Percentiles rank a stretch among this genome's conserved stretches.
phyloP scores from a whole-genome alignment of 805 yeast species.

The Torulaspora quercuum region DNA sequence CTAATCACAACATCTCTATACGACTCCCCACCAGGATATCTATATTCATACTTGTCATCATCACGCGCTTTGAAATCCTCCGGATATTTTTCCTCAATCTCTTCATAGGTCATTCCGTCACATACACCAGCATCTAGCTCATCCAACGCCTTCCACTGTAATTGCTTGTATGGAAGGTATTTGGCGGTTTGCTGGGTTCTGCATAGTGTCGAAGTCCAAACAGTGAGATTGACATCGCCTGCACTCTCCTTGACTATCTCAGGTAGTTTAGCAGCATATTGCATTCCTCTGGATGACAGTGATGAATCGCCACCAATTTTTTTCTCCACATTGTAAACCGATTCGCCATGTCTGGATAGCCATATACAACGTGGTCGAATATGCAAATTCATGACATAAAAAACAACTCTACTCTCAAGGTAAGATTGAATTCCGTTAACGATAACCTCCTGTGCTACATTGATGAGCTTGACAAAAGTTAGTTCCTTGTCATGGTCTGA shows the following conservation, averaged over 20 bases:
- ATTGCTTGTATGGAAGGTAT: conserved; percentile 70
- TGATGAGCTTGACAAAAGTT: conserved; percentile 83
- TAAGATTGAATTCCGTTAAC: conserved; percentile 85
- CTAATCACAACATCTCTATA: conserved; percentile 93
- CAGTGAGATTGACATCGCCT: conserved; percentile 66
- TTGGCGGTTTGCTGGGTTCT: conserved; percentile 93
- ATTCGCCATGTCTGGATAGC: conserved; percentile 95
- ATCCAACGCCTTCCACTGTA: conserved; percentile 95
- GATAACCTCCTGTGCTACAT: conserved; percentile 83
- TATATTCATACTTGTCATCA: conserved; percentile 90
- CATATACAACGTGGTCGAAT: conserved; percentile 89
- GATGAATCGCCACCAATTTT: conserved; percentile 95
- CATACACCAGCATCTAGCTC: conserved; percentile 97
- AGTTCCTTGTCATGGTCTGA: conserved; percentile 54
- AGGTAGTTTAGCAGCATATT: conserved; percentile 80
- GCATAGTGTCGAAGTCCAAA: conserved; percentile 91
- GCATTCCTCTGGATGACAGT: conserved; percentile 76
- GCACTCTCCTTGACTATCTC: conserved; percentile 60
- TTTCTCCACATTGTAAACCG: conserved; percentile 86
- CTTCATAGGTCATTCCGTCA: conserved; percentile 95
- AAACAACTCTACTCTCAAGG: conserved; percentile 87
- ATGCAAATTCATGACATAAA: conserved; percentile 92
- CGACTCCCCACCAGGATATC: conserved; percentile 96
- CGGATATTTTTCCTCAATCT: conserved; percentile 78
- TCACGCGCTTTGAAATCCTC: conserved; percentile 95